Conservation (phyloP, 306 rosid species). For the Coriaria nepalensis region DNA sequence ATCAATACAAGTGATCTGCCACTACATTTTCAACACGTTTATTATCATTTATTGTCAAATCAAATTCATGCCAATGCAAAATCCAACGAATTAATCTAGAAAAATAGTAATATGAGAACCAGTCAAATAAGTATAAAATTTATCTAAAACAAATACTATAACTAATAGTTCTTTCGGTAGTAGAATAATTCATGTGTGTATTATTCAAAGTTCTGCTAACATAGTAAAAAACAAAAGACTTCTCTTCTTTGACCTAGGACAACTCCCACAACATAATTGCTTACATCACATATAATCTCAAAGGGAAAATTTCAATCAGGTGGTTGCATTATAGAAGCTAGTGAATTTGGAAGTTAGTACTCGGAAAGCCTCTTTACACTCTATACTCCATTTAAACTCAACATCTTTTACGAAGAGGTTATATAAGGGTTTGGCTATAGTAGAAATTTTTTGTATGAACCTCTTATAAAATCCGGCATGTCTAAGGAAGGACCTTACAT, state of each 20-base stretch:
- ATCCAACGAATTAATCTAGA: no score
- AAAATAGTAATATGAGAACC: no score
- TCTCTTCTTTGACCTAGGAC: background rate
- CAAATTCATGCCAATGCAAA: no score
- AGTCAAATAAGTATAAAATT: no score
- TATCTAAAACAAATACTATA: no score
- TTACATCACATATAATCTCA: background rate
- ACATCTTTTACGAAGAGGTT: background rate
- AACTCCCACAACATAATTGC: background rate
- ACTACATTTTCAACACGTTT: no score
- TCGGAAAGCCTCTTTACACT: background rate
- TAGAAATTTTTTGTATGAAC: background rate
- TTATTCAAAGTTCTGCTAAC: no score
- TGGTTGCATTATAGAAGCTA: background rate
- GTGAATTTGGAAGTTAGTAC: background rate
- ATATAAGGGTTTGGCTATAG: background rate
- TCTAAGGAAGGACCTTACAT: background rate
- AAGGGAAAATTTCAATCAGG: background rate
- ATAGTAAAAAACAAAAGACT: constrained; percentile 8
- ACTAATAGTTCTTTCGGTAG: no score
- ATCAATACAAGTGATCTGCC: no score
- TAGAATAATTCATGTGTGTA: no score
- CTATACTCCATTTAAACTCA: background rate
- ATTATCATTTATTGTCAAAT: no score
- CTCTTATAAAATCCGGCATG: background rate